A percentile compares a stretch with the other conserved stretches of the same genome.
phyloP scores from a whole-genome alignment of 2,329 filamentous ascomycete genomes.

The Aspergillus floridensis region DNA sequence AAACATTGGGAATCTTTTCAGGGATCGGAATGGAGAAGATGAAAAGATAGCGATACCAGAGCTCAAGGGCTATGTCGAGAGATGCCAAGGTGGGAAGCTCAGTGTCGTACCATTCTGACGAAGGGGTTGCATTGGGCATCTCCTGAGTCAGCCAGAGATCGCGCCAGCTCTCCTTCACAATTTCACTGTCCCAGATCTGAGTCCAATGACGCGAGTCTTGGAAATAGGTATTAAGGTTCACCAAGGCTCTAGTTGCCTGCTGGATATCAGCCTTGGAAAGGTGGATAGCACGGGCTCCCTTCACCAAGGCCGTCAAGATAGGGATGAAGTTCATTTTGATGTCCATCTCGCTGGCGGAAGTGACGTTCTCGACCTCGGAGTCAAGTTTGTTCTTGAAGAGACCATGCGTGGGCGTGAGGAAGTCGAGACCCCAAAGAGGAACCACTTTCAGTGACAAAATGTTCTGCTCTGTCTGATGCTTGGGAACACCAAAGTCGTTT shows the following conservation, averaged over 20 bases:
- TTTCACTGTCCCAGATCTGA: slow-evolving; percentile 48
- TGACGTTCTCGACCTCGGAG: slow-evolving; percentile 50
- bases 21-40: slow-evolving; percentile 59
- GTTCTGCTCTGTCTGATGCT: slow-evolving; percentile 56
- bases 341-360: slow-evolving; percentile 46
- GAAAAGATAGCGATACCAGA: slow-evolving; percentile 49
- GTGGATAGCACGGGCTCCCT: slow-evolving; percentile 48
- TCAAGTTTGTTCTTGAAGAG: slow-evolving; percentile 55
- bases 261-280: slow-evolving; percentile 46
- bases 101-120: slow-evolving; percentile 37
- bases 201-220: slow-evolving; percentile 50
- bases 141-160: slow-evolving; percentile 49
- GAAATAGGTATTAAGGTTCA: slow-evolving; percentile 52
- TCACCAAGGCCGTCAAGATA: slow-evolving; percentile 50
- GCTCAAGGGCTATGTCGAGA: slow-evolving; percentile 38
- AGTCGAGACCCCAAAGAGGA: slow-evolving; percentile 56
- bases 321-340: slow-evolving; percentile 56
- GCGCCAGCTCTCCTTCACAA: slow-evolving; percentile 47
- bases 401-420: slow-evolving; percentile 53
- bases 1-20: slow-evolving; percentile 57
- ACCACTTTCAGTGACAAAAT: slow-evolving; percentile 55
- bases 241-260: slow-evolving; percentile 48
- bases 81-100: slow-evolving; percentile 39
- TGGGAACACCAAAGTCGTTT: slow-evolving; percentile 55
- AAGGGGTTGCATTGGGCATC: slow-evolving; percentile 39